Base-by-base conservation (phyloP, 2,329 filamentous ascomycete species). In the Leptoxyphium fumago region DNA sequence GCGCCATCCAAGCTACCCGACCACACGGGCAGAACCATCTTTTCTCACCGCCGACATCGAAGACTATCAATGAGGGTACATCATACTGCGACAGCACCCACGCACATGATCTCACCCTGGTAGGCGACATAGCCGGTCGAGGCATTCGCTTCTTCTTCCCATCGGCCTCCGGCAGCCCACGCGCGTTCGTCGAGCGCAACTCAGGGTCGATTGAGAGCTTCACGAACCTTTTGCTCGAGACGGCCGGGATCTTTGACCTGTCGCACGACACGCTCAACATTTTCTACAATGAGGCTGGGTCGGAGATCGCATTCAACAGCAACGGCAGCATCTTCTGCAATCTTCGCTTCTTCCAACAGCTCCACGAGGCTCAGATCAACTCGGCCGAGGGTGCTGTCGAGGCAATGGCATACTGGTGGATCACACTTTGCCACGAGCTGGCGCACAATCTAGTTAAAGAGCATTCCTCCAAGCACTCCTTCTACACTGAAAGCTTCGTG, bases 291-390 rank as follows among this genome's bases (percentile, higher is more conserved):
- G 76, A 81, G 36, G 64, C 68, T 2, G 84, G 86, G 4, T 77
- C 75, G 45, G 88, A 86, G 0, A 94, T 98, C 49, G 91, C 89
- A 0, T 98, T 98, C 71, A 98, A 98, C 60, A 75, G 76, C 8
- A 77, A 73, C 34, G 88, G 89, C 32, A 85, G 82, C 55, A 75
- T 98, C 28, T 98, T 96, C 67, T 95, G 87, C 70, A 98, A 98
- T 58, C 74, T 94, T 50, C 74, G 84, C 14, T 94, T 85, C 68
- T 96, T 88, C 61, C 65, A 82, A 47, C 79, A 89, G 56, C 64
- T 95, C 29, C 89, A 96, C 57, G 69, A 76, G 39, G 41, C 38
- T 1, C 48, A 47, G n/a, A 49, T 61, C 77, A 40, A 57, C 52
- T 47, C 52, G 50, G 41, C 64, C 45, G 65, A 71, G 43, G 74